Conservation (phyloP, 2,329 filamentous ascomycete genomes). For the Fusarium lyarnte region DNA sequence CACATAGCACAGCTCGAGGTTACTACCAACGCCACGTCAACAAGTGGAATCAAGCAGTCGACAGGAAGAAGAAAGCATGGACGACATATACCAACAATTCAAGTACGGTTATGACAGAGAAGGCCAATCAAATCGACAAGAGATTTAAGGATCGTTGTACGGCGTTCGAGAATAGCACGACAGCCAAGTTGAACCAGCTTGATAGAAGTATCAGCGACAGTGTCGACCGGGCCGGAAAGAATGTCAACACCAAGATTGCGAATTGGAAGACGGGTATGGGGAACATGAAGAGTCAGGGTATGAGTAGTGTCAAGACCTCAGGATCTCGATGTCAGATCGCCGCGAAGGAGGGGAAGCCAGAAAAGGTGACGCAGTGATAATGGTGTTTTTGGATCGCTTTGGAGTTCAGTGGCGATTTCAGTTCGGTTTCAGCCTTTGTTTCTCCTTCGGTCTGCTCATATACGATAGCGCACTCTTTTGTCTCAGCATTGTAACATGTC, state of each 20-base stretch:
- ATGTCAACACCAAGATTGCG: neutral
- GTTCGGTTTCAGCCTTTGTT: neutral
- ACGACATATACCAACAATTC: conserved; percentile 11
- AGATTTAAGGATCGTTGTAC: neutral
- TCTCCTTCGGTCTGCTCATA: neutral
- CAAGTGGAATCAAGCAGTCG: conserved; percentile 22
- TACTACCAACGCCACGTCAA: conserved; percentile 7
- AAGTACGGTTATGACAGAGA: conserved; percentile 7
- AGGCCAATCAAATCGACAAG: conserved; percentile 5
- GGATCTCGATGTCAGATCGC: neutral
- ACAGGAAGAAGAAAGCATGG: conserved; percentile 32
- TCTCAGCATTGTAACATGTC: neutral
- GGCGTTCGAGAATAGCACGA: conserved; percentile 11
- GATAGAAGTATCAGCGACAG: conserved; percentile 10
- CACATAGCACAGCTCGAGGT: neutral
- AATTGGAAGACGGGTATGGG: conserved; percentile 1
- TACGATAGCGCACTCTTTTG: neutral
- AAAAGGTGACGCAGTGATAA: rapidly evolving
- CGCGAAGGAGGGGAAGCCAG: neutral
- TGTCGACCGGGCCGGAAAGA: conserved; percentile 7
- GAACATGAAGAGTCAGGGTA: conserved; percentile 10
- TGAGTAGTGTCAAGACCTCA: conserved; percentile 2
- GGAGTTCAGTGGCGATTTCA: neutral
- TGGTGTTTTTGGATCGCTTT: rapidly evolving
- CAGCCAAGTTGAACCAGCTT: neutral